Evolutionary conservation across 768 basidiomycete genomes (phyloP).

Genomic region (Tubosaeta brunneosetosa): DNA sequence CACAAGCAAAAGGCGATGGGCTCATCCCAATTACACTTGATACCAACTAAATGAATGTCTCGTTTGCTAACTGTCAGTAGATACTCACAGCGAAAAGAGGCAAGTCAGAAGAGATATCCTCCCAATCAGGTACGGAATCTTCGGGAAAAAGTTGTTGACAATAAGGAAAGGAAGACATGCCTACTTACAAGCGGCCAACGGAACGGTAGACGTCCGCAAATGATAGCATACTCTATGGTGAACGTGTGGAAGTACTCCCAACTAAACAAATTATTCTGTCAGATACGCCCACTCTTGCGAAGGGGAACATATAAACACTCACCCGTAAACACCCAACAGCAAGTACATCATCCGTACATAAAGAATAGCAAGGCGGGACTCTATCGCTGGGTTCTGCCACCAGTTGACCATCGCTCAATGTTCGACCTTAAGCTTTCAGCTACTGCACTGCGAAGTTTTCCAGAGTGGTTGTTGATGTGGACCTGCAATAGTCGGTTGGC

Average conservation of each 20-base stretch:
- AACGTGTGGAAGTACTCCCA: slow-evolving; percentile 22
- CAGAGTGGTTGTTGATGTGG: background rate
- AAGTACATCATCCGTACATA: slow-evolving; percentile 5
- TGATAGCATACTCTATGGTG: slow-evolving; percentile 17
- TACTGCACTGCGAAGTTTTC: background rate
- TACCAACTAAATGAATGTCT: background rate
- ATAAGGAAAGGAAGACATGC: background rate
- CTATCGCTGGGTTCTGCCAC: slow-evolving; percentile 12
- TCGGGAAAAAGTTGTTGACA: background rate
- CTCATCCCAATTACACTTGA: slow-evolving; percentile 3
- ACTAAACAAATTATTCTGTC: slow-evolving; percentile 2
- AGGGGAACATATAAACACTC: background rate
- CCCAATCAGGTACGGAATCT: slow-evolving; percentile 14
- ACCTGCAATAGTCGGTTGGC: background rate
- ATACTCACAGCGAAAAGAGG: slow-evolving; percentile 4
- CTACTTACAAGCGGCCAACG: slow-evolving; percentile 23
- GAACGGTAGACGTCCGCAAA: slow-evolving; percentile 17
- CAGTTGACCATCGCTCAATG: background rate
- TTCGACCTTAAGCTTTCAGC: too few relatives aligned
- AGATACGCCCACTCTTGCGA: background rate
- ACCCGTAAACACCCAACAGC: slow-evolving; percentile 18
- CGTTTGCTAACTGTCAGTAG: background rate
- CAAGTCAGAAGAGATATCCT: slow-evolving; percentile 2
- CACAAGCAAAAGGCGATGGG: background rate
- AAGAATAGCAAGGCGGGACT: background rate